Conservation (phyloP, 805 yeast species). For the Ogataea nitratoaversa region DNA sequence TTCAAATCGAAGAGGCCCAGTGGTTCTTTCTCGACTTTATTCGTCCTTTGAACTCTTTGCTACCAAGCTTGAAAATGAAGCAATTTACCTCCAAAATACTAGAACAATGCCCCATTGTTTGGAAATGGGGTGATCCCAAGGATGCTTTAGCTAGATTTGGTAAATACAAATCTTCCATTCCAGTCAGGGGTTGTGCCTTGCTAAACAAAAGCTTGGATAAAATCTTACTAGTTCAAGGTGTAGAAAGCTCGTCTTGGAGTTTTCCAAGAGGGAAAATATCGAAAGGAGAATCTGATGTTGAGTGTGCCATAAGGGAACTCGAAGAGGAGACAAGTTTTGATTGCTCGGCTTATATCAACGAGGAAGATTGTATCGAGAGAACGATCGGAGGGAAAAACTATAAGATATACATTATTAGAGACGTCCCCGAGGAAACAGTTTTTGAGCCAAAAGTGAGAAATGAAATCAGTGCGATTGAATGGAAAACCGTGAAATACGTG, state of each 20-base stretch:
- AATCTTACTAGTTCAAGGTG: constrained; percentile 77
- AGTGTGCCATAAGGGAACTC: constrained; percentile 89
- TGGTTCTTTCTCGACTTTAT: constrained; percentile 93
- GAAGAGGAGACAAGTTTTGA: constrained; percentile 93
- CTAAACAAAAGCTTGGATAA: constrained; percentile 68
- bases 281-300: constrained; percentile 82
- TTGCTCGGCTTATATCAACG: constrained; percentile 60
- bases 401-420: constrained; percentile 71
- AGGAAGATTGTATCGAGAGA: constrained; percentile 74
- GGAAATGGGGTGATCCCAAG: constrained; percentile 83
- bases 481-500: constrained; percentile 59
- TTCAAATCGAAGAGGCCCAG: constrained; percentile 96
- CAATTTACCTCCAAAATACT: constrained; percentile 65
- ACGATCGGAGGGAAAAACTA: constrained; percentile 80
- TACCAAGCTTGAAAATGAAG: constrained; percentile 77
- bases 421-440: constrained; percentile 70
- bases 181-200: constrained; percentile 94
- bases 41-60: constrained; percentile 62
- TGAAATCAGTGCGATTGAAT: constrained; percentile 79
- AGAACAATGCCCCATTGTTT: constrained; percentile 66
- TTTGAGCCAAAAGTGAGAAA: constrained; percentile 82
- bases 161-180: constrained; percentile 81
- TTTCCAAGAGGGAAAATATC: constrained; percentile 97
- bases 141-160: constrained; percentile 78
- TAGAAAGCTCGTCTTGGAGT: constrained; percentile 79